Evolutionary conservation across 345 rosid genomes (phyloP).

Genomic region (Brassica nigra): DNA sequence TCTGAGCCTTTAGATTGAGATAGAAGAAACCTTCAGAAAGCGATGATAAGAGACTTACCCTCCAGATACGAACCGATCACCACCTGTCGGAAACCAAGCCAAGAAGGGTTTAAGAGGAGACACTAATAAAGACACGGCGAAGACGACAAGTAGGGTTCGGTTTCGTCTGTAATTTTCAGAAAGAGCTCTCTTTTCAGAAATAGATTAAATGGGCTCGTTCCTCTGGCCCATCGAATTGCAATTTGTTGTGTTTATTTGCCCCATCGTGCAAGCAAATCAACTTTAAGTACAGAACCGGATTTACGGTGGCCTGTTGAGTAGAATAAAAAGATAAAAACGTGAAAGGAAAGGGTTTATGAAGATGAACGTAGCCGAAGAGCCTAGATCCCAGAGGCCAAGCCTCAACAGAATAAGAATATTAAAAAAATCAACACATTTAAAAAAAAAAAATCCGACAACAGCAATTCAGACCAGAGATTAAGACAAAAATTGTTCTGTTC

Average conservation of each 20-base stretch:
- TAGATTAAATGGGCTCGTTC: neutral
- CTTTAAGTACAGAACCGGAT: too few species aligned
- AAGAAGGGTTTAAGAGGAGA: conserved; percentile 20
- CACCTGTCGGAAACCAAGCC: neutral
- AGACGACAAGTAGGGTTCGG: conserved; percentile 24
- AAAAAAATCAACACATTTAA: neutral
- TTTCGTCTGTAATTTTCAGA: neutral
- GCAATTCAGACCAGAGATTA: conserved; percentile 44
- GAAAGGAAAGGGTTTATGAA: neutral
- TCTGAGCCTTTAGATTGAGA: neutral
- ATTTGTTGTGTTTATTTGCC: too few species aligned
- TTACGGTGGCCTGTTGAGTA: too few species aligned
- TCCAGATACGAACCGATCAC: neutral
- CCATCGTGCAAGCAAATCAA: too few species aligned
- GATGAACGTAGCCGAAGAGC: conserved; percentile 47
- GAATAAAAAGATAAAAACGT: neutral
- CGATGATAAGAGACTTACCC: neutral
- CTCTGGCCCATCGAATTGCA: neutral
- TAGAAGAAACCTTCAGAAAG: neutral
- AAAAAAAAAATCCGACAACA: conserved; percentile 42
- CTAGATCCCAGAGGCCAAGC: conserved; percentile 76
- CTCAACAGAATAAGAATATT: too few species aligned
- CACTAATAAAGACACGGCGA: neutral
- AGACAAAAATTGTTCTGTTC: too few species aligned
- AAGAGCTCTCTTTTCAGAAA: neutral